These are phyloP conservation scores for Daldinia vernicosa DNA, from an alignment of 495 filamentous ascomycete species.

Conservation along the genomic window DNA sequence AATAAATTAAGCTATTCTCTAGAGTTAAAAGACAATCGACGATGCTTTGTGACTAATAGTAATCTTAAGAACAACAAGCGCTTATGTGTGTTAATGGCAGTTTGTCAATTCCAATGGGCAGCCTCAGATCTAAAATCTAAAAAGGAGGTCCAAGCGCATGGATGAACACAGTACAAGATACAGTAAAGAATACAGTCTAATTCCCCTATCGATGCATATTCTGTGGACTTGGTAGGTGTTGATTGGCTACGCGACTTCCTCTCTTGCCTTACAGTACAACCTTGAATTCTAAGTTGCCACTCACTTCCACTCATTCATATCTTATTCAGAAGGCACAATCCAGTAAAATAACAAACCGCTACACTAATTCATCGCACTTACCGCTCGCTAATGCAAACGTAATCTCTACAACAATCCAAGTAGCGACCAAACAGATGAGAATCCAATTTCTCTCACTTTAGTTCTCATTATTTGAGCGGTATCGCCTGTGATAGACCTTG, in stretches of 20 bases:
- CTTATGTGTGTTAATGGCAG: constrained; percentile 14
- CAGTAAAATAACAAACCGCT: not conserved
- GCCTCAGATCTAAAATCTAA: constrained; percentile 8
- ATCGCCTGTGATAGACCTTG: constrained; percentile 1
- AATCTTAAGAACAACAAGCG: constrained; percentile 1
- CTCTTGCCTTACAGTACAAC: not conserved
- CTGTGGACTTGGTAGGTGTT: not conserved
- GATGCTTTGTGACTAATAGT: too few species aligned
- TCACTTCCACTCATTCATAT: not conserved
- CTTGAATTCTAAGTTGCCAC: not conserved
- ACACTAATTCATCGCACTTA: not conserved
- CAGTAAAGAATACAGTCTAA: constrained; percentile 21
- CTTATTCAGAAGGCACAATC: not conserved
- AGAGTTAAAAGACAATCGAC: not conserved
- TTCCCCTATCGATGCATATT: constrained; percentile 5
- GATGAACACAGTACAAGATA: constrained; percentile 29
- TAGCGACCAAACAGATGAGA: not conserved
- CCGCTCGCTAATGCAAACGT: not conserved
- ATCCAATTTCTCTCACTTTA: not conserved
- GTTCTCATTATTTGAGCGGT: not conserved
- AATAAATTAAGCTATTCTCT: not conserved
- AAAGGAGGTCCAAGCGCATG: constrained; percentile 22
- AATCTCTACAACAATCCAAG: not conserved
- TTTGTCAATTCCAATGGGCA: constrained; percentile 15
- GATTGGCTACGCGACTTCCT: constrained; percentile 19